A percentile compares a stretch with the other conserved stretches of the same genome.
Conservation (phyloP, 2,329 filamentous ascomycete species). For the Plenodomus biglobosus region DNA sequence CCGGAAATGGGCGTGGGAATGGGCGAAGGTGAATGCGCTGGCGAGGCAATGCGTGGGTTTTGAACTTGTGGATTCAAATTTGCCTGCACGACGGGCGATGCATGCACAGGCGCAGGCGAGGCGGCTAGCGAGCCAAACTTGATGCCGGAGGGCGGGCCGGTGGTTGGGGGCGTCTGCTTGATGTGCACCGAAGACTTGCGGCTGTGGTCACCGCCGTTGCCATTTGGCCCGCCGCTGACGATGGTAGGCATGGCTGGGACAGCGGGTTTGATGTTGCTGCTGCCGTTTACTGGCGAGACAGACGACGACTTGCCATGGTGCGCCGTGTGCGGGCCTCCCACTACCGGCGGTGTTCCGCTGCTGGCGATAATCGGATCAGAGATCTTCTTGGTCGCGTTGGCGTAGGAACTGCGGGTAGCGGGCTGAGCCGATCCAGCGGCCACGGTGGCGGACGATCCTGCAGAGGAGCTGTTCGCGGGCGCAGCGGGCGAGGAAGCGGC, state of each 20-base stretch:
- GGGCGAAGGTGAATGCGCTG: slow-evolving; percentile 84
- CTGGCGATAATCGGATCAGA: slow-evolving; percentile 52
- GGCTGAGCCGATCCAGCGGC: slow-evolving; percentile 58
- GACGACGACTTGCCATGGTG: slow-evolving; percentile 46
- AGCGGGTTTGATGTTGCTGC: slow-evolving; percentile 51
- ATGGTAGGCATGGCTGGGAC: slow-evolving; percentile 56
- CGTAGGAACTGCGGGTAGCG: slow-evolving; percentile 61
- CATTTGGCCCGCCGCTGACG: slow-evolving; percentile 69
- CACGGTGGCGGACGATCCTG: slow-evolving; percentile 54
- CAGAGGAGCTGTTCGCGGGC: slow-evolving; percentile 51
- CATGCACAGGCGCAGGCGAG: slow-evolving; percentile 65
- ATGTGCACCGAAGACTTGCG: slow-evolving; percentile 94
- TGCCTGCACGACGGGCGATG: slow-evolving; percentile 66
- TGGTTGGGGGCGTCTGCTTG: slow-evolving; percentile 69
- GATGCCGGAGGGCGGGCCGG: slow-evolving; percentile 59
- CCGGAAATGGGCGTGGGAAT: slow-evolving; percentile 90
- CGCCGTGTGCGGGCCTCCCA: slow-evolving; percentile 58
- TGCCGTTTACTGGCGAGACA: slow-evolving; percentile 83
- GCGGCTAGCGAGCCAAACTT: slow-evolving; percentile 77
- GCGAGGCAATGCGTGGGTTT: slow-evolving; percentile 77
- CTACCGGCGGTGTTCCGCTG: slow-evolving; percentile 55
- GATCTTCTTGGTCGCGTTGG: slow-evolving; percentile 61
- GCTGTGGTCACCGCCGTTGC: slow-evolving; percentile 66
- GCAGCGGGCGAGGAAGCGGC: slow-evolving; percentile 51
- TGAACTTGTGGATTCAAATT: slow-evolving; percentile 55